These are phyloP conservation scores for Penicillium thymicola DNA, from an alignment of 2,329 filamentous ascomycete genomes.

Conservation along the genomic window DNA sequence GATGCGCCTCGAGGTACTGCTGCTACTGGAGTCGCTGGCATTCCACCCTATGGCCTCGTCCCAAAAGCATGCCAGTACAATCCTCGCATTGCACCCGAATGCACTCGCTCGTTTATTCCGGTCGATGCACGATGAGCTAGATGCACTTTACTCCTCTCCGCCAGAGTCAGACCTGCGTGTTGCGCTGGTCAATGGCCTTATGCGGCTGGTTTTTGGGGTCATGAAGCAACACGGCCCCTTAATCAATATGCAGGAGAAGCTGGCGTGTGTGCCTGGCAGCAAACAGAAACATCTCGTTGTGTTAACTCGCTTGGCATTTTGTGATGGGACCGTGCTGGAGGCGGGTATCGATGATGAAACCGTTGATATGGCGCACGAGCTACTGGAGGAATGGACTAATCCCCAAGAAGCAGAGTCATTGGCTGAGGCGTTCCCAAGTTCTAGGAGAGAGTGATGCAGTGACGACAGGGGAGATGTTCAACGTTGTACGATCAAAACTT, in stretches of 20 bases:
- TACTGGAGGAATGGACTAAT: slow-evolving; percentile 77
- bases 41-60: slow-evolving; percentile 57
- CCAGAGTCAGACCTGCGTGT: slow-evolving; percentile 48
- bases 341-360: slow-evolving; percentile 72
- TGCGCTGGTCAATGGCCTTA: slow-evolving; percentile 56
- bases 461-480: slow-evolving; percentile 5
- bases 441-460: slow-evolving; percentile 28
- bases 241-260: slow-evolving; percentile 68
- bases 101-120: slow-evolving; percentile 72
- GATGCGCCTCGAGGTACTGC: slow-evolving; percentile 45
- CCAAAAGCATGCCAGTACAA: slow-evolving; percentile 54
- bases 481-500: slow-evolving; percentile 10
- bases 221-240: slow-evolving; percentile 58
- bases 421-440: slow-evolving; percentile 44
- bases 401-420: slow-evolving; percentile 71
- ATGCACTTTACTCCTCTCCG: slow-evolving; percentile 54
- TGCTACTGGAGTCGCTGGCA: slow-evolving; percentile 42
- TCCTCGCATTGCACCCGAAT: slow-evolving; percentile 65
- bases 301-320: slow-evolving; percentile 80
- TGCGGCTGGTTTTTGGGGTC: slow-evolving; percentile 60
- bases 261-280: slow-evolving; percentile 66
- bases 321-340: slow-evolving; percentile 75
- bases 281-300: slow-evolving; percentile 79
- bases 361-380: slow-evolving; percentile 73
- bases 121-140: slow-evolving; percentile 70